Evolutionary conservation across 768 basidiomycete species (phyloP).

Genomic region (Holtermannia corniformis): DNA sequence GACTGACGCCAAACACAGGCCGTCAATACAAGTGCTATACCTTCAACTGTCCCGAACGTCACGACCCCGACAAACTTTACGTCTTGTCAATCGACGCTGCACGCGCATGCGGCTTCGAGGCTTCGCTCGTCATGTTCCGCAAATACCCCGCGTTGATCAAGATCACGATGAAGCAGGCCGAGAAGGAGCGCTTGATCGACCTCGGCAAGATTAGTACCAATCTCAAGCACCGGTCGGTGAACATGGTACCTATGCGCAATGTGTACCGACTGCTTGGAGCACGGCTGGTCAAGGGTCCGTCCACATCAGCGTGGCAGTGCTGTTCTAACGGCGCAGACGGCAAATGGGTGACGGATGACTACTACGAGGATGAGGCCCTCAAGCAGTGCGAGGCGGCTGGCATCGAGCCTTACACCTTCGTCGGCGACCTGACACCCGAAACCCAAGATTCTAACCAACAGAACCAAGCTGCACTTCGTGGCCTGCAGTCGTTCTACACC

Average conservation of each 20-base stretch:
- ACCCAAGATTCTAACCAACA: conserved; percentile 12
- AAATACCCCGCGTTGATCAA: conserved; percentile 84
- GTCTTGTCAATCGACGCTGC: conserved; percentile 98
- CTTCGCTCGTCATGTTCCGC: conserved; percentile 96
- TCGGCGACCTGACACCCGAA: conserved; percentile 39
- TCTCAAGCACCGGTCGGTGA: conserved; percentile 81
- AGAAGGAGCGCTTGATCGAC: conserved; percentile 86
- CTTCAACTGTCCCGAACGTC: conserved; percentile 70
- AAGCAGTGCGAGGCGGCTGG: conserved; percentile 72
- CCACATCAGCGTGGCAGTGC: background rate
- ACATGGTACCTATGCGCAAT: conserved; percentile 82
- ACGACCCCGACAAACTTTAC: conserved; percentile 70
- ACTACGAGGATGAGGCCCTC: conserved; percentile 77
- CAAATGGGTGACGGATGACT: conserved; percentile 87
- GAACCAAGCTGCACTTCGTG: conserved; percentile 1
- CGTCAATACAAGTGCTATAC: conserved; percentile 81
- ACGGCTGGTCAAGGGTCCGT: conserved; percentile 74
- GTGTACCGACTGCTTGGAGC: conserved; percentile 90
- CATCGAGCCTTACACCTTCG: conserved; percentile 68
- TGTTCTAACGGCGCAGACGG: conserved; percentile 49
- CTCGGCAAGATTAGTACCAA: conserved; percentile 80
- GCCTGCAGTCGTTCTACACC: conserved; percentile 62
- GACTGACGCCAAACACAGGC: conserved; percentile 46
- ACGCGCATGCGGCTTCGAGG: conserved; percentile 86
- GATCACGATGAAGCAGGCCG: conserved; percentile 73